Evolutionary conservation across 106 monocot species (phyloP), one percentile per base, ranked within the genome.

Genomic region (Ottelia alismoides): DNA sequence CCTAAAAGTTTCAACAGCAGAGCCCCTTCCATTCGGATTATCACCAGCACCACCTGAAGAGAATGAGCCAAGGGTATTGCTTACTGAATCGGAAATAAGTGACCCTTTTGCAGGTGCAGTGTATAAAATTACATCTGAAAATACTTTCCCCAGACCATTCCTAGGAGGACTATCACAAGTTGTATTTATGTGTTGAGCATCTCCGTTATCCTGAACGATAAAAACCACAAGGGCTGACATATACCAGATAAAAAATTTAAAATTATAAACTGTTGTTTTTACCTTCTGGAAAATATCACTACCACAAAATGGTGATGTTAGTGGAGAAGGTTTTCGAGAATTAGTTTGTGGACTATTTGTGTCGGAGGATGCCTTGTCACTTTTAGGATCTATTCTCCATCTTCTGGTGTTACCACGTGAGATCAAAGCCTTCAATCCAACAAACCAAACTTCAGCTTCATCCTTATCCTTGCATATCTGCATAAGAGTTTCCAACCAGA

Each of bases 381-480:
- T 68, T 51, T 48, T 72, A 30, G 68, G 30, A 57, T 84, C 78
- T 53, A 54, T 16, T 63, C 64, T 72, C 79, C 70, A 74, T 26
- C 66, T 84, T 25, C 58, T 49, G 47, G 53, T 57, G 43, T 47
- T 58, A 26, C 65, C 65, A 45, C 45, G 56, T 14, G 75, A 76
- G 24, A 79, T 79, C 58, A 84, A 56, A 44, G 78, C 72, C 62
- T 79, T 84, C 52, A 84, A 40, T 66, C 75, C 84, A 58, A 72
- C 84, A 75, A 84, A 79, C 84, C 84, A 84, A 22, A 76, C 75
- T 70, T 84, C 84, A 28, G 84, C 78, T 73, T 84, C 84, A 57
- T 84, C 78, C 62, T 78, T 84, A 65, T 84, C 84, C 59, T 84
- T 84, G 75, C 84, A 84, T 57, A 84, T 84, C 84, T 84, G 72